Evolutionary conservation across 768 basidiomycete species (phyloP), one percentile per base, ranked within the genome.

Genomic region (Rhodotorula paludigena): DNA sequence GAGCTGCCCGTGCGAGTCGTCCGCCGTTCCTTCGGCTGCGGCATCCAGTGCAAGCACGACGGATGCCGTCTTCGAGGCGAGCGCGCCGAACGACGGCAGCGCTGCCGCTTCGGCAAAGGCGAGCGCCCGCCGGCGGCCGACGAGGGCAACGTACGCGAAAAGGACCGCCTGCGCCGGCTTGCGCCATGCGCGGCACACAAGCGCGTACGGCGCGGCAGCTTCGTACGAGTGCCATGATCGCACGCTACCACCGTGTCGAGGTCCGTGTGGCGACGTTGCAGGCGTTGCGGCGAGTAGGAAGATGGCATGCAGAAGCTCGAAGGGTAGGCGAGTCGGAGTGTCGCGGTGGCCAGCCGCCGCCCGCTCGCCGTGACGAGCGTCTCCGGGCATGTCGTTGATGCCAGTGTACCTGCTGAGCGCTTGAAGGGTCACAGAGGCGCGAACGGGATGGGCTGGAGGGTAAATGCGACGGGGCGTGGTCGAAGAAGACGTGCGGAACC

Each of bases 21-120:
- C 25, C 20, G 39, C 38, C 16, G 49, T 32, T 2, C 20, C 5
- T 16, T 60, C 59, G 23, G 8, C 38, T 0, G 4, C 21, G 3
- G 28, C 38, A 12, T 52, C 59, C 15, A 60, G 48, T 25, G n/a
- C 59, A 6, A 60, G 59, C 5, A 60, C 59, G 49, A 60, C 39
- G 30, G 5, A 21, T 7, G 48, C 16, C 4, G 59, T 60, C 14
- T 33, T 32, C 21, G n/a, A 3, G 28, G 49, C 28, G 49, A 60
- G 59, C 21, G n/a, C 21, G 9, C 28, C 28, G 5, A 14, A 15
- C 11, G 38, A 11, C 1, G 21, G 5, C 10, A 1, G 1, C 9
- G 21, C 30, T 11, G 33, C 18, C 8, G 59, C 38, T 38, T n/a
- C 36, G 30, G 35, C 8, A 38, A 60, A 60, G 21, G 21, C 30